phyloP scores from a whole-genome alignment of 805 yeast genomes.

The Pichia californica region DNA sequence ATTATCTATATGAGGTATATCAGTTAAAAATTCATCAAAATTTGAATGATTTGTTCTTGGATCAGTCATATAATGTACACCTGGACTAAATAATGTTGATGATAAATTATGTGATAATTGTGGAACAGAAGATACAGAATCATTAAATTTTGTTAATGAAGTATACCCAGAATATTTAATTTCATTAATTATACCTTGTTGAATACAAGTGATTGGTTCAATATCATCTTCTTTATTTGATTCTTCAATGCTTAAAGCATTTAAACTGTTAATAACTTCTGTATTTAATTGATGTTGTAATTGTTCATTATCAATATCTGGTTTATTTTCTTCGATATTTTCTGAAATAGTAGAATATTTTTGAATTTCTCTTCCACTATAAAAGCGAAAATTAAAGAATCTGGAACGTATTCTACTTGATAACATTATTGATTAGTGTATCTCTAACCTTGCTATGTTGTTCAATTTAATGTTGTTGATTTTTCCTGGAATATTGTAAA shows the following conservation, averaged over 20 bases:
- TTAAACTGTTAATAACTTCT: not conserved
- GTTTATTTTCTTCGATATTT: no score
- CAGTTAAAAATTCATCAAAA: conserved; percentile 53
- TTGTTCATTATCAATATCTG: not conserved
- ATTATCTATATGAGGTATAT: conserved; percentile 56
- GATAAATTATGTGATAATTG: conserved; percentile 59
- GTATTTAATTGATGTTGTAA: not conserved
- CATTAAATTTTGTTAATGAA: conserved; percentile 16
- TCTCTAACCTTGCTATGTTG: no score
- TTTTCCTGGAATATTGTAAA: no score
- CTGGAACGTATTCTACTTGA: not conserved
- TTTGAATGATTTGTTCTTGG: conserved; percentile 70
- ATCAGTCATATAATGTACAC: conserved; percentile 70
- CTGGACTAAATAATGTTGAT: conserved; percentile 74
- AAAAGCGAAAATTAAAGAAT: no score
- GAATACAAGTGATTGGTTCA: conserved; percentile 1
- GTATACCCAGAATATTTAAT: conserved; percentile 13
- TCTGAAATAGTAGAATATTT: not conserved
- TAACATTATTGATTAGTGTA: not conserved
- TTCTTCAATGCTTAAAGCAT: not conserved
- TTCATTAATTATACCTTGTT: not conserved
- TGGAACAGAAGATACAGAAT: conserved; percentile 36
- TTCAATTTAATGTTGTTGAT: no score
- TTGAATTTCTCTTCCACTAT: not conserved
- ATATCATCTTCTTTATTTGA: not conserved